Evolutionary conservation across 1,284 basidiomycete genomes (phyloP).

Genomic region (Leccinum solheimii): DNA sequence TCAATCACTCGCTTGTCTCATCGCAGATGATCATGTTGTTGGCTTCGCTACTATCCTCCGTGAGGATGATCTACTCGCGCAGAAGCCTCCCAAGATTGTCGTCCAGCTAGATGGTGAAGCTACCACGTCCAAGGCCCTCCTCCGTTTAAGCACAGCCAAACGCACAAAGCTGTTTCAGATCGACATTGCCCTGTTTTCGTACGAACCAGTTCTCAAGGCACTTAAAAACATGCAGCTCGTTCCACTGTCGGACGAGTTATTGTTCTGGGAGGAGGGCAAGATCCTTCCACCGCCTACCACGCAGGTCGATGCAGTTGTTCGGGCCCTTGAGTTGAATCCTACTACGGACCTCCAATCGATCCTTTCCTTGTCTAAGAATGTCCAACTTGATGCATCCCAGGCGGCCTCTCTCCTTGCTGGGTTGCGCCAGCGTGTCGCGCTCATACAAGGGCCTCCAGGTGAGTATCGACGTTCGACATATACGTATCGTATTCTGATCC

Average conservation of each 20-base stretch:
- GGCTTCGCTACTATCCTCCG: conserved; percentile 56
- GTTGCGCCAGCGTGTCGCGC: conserved; percentile 51
- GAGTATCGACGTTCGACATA: conserved; percentile 12
- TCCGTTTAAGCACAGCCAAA: conserved; percentile 41
- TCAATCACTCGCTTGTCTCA: conserved; percentile 53
- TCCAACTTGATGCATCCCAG: conserved; percentile 55
- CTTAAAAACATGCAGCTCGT: conserved; percentile 47
- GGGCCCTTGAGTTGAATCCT: conserved; percentile 37
- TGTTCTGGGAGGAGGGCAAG: conserved; percentile 45
- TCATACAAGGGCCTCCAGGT: conserved; percentile 72
- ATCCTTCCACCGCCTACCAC: conserved; percentile 1
- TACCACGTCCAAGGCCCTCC: conserved; percentile 40
- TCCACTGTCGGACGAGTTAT: conserved; percentile 50
- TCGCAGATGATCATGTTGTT: conserved; percentile 47
- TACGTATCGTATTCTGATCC: conserved; percentile 2
- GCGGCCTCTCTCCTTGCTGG: conserved; percentile 49
- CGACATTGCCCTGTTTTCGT: conserved; percentile 61
- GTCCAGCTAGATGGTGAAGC: conserved; percentile 51
- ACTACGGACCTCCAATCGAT: conserved; percentile 40
- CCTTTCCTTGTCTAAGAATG: conserved; percentile 37
- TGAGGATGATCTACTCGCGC: conserved; percentile 50
- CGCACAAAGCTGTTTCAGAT: conserved; percentile 53
- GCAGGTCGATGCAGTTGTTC: conserved; percentile 19
- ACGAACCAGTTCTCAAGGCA: conserved; percentile 56
- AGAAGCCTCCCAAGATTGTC: conserved; percentile 49